Percentiles rank a stretch among this genome's conserved stretches.
Evolutionary conservation across 306 rosid genomes (phyloP).

Genomic region (Hippophae gyantsensis): DNA sequence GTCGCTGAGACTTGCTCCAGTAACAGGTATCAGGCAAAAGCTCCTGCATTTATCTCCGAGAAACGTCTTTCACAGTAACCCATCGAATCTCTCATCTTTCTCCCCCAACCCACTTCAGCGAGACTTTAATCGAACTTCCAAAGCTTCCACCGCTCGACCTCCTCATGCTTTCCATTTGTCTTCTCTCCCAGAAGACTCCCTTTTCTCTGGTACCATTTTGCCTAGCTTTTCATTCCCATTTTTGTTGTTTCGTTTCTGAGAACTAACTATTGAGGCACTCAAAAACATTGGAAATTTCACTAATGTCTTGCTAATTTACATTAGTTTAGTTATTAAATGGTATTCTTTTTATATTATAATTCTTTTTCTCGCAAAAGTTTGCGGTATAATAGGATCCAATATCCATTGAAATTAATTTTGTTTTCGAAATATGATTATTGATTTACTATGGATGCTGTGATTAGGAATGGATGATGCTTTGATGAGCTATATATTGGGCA

Average conservation of each 20-base stretch:
- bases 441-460: slow-evolving; percentile 1
- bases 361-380: background rate
- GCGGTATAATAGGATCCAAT: background rate
- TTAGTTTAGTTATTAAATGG: background rate
- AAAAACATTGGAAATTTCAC: no score
- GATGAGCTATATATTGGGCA: slow-evolving; percentile 55
- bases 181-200: slow-evolving; percentile 28
- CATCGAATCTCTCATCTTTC: slow-evolving; percentile 1
- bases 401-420: background rate
- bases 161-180: slow-evolving; percentile 13
- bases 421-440: background rate
- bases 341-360: background rate
- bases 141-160: slow-evolving; percentile 12
- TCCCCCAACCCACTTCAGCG: background rate
- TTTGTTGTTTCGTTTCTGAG: background rate
- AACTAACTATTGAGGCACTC: background rate
- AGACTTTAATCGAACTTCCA: slow-evolving; percentile 2
- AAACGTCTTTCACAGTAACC: slow-evolving; percentile 1
- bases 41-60: background rate
- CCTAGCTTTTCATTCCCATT: background rate
- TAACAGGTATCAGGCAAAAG: background rate
- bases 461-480: slow-evolving; percentile 61
- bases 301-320: no score
- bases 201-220: slow-evolving; percentile 33
- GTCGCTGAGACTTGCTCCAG: background rate